Percentiles rank a stretch among this genome's conserved stretches.
Conservation (phyloP, 2,329 filamentous ascomycete species). For the Arthrobotrys iridis region DNA sequence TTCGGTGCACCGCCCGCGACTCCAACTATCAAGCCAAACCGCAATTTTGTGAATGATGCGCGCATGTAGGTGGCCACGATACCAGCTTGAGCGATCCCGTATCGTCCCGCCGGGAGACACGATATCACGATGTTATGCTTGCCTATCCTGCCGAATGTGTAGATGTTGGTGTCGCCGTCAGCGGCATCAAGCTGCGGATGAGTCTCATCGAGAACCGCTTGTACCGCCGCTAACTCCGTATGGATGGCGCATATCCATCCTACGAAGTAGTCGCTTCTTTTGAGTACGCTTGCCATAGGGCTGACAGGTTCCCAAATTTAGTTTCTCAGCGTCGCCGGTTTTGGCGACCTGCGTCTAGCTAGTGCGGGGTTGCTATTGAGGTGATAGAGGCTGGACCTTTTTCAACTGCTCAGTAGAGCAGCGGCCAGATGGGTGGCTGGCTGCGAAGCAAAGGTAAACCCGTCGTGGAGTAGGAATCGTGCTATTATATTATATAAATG, state of each 20-base stretch:
- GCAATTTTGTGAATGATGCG: not conserved
- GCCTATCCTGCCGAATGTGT: conserved; percentile 7
- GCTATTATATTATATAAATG: no score
- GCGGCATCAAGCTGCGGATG: not conserved
- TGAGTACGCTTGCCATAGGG: not conserved
- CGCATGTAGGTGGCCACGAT: conserved; percentile 4
- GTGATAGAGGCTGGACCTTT: no score
- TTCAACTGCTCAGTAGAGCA: no score
- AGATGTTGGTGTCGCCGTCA: not conserved
- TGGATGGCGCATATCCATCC: conserved; percentile 27
- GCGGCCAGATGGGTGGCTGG: no score
- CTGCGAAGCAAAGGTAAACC: no score
- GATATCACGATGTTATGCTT: conserved; percentile 15
- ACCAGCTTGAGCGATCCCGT: conserved; percentile 10
- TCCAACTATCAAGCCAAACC: conserved; percentile 23
- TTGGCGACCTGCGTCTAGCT: no score
- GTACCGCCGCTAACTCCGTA: conserved; percentile 7
- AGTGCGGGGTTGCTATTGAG: no score
- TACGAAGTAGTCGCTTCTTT: conserved; percentile 10
- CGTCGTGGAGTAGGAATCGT: no score
- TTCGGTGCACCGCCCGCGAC: conserved; percentile 14
- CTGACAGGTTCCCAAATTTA: no score
- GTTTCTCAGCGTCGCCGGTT: no score
- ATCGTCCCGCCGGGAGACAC: conserved; percentile 1
- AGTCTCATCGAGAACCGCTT: not conserved